A percentile compares a stretch with the other conserved stretches of the same genome.
Conservation (phyloP, 257 asterid genomes). For the Nemophila menziesii region DNA sequence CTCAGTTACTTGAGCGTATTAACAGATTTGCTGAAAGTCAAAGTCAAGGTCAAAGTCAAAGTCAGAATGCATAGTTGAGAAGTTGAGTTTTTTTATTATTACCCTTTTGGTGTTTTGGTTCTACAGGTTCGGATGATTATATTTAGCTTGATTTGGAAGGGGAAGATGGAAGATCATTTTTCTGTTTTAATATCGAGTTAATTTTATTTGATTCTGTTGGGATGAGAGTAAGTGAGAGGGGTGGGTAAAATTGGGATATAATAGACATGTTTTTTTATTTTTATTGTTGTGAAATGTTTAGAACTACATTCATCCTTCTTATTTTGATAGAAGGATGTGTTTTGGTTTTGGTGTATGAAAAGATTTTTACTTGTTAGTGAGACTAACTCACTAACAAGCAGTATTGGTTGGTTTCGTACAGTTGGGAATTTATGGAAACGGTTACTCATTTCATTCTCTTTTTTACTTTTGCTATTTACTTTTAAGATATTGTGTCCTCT, state of each 20-base stretch:
- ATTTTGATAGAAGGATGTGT: constrained; percentile 23
- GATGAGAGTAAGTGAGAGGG: constrained; percentile 17
- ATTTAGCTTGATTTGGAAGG: constrained; percentile 26
- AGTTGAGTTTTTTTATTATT: constrained; percentile 9
- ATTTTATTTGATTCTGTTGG: constrained; percentile 15
- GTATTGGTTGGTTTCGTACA: no score
- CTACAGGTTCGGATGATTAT: constrained; percentile 20
- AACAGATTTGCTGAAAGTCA: constrained; percentile 62
- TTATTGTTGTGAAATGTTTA: constrained; percentile 25
- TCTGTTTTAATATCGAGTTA: constrained; percentile 30
- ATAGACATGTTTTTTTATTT: constrained; percentile 25
- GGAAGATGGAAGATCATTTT: constrained; percentile 67
- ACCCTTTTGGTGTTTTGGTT: constrained; percentile 8
- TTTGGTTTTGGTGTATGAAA: constrained; percentile 13
- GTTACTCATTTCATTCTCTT: no score
- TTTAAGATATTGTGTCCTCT: no score
- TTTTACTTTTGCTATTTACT: no score
- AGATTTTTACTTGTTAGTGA: constrained; percentile 11
- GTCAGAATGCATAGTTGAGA: constrained; percentile 37
- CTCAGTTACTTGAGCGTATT: constrained; percentile 72
- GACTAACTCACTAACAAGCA: no score
- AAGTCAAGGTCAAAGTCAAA: constrained; percentile 41
- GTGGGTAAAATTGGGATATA: constrained; percentile 15
- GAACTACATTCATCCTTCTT: constrained; percentile 33
- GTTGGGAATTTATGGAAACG: no score